These are phyloP conservation scores for Camellia japonica DNA, from an alignment of 148 eudicot species.

Conservation along the genomic window DNA sequence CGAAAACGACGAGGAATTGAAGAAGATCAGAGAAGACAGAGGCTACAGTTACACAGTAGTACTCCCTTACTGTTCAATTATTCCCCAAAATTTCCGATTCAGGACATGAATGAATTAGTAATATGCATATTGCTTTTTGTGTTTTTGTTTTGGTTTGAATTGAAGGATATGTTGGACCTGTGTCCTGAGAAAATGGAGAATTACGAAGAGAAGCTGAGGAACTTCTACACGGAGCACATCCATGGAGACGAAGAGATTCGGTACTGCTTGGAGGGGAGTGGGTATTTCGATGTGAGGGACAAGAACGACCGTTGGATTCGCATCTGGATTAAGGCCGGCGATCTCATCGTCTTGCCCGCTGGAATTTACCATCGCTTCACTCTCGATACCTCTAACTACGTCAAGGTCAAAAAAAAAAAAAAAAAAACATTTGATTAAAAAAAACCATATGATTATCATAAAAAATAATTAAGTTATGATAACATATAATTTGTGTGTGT, in stretches of 20 bases:
- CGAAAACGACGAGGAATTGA: conserved; percentile 74
- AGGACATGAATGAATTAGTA: background rate
- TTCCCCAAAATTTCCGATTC: background rate
- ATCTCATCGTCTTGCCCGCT: conserved; percentile 79
- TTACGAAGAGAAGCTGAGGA: conserved; percentile 86
- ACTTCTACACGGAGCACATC: conserved; percentile 87
- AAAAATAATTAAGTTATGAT: no score
- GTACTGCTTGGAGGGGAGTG: conserved; percentile 87
- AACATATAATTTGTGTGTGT: no score
- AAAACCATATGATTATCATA: no score
- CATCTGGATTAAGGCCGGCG: conserved; percentile 72
- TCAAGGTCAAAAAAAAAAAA: conserved; percentile 47
- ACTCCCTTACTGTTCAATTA: background rate
- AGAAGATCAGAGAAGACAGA: conserved; percentile 60
- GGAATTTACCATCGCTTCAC: conserved; percentile 98
- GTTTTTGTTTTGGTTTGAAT: background rate
- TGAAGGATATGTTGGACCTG: conserved; percentile 81
- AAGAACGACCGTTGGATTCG: conserved; percentile 90
- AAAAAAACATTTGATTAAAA: background rate
- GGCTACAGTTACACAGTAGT: conserved; percentile 73
- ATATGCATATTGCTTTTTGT: background rate
- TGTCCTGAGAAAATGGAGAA: conserved; percentile 92
- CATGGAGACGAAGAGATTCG: conserved; percentile 94
- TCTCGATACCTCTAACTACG: conserved; percentile 74
- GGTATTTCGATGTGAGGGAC: conserved; percentile 91